These are phyloP conservation scores for Actinomucor elegans DNA, from an alignment of 371 early-diverging fungal genomes.

Conservation along the genomic window DNA sequence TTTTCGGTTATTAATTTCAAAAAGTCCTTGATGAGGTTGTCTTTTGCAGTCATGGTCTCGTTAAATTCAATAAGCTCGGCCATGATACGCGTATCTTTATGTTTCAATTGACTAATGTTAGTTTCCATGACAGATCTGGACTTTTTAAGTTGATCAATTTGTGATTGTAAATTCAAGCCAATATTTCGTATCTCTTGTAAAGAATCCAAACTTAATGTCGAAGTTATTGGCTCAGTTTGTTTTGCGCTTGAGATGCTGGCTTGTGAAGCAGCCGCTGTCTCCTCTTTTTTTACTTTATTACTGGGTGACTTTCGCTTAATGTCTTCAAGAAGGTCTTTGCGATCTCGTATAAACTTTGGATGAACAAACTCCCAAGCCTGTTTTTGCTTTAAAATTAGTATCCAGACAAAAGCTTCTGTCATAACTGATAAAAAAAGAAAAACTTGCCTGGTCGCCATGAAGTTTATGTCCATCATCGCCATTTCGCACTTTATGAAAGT, in stretches of 20 bases:
- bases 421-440: background rate
- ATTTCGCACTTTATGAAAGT: constrained; percentile 84
- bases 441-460: constrained; percentile 64
- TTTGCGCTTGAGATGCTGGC: background rate
- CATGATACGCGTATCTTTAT: constrained; percentile 56
- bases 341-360: constrained; percentile 68
- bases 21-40: constrained; percentile 62
- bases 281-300: constrained; percentile 28
- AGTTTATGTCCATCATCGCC: constrained; percentile 54
- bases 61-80: constrained; percentile 58
- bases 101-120: constrained; percentile 41
- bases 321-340: constrained; percentile 61
- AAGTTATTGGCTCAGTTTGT: background rate
- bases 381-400: background rate
- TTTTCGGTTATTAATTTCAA: constrained; percentile 32
- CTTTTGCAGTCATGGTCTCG: constrained; percentile 64
- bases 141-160: constrained; percentile 45
- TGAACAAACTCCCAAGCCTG: constrained; percentile 83
- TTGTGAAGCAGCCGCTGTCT: background rate
- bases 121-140: constrained; percentile 29
- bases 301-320: constrained; percentile 59
- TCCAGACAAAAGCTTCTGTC: background rate
- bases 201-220: constrained; percentile 1
- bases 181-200: constrained; percentile 25
- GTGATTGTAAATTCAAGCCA: constrained; percentile 38